A percentile compares a stretch with the other conserved stretches of the same genome.
These are phyloP conservation scores for Ophiocordyceps sinensis DNA, from an alignment of 2,329 filamentous ascomycete genomes.

Conservation along the genomic window DNA sequence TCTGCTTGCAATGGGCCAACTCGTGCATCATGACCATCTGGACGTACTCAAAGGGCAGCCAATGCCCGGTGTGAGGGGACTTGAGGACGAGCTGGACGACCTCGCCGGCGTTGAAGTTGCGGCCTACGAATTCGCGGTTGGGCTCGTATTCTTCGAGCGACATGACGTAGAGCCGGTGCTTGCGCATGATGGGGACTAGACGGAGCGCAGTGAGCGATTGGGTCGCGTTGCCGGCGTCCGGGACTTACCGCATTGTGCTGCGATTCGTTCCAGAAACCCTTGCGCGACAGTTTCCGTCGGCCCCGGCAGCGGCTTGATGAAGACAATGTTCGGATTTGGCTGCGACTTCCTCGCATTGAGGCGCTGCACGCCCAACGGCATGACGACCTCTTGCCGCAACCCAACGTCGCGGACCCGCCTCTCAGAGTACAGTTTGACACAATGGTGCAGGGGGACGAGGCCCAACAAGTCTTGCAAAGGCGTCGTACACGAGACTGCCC, in stretches of 20 bases:
- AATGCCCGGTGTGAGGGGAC: conserved; percentile 45
- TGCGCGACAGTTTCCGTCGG: conserved; percentile 46
- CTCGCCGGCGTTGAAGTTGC: conserved; percentile 84
- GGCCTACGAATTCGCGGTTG: conserved; percentile 71
- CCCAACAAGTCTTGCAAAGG: no score
- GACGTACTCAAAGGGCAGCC: conserved; percentile 72
- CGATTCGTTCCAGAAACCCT: conserved; percentile 61
- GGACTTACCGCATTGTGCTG: conserved; percentile 57
- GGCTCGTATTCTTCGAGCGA: conserved; percentile 69
- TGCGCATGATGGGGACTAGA: conserved; percentile 53
- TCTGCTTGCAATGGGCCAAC: conserved; percentile 76
- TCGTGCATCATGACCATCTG: conserved; percentile 97
- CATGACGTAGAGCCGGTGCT: conserved; percentile 48
- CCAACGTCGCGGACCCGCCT: no score
- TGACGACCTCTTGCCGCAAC: conserved; percentile 16
- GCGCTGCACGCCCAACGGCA: conserved; percentile 67
- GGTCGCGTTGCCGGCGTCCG: background rate
- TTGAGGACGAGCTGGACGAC: conserved; percentile 74
- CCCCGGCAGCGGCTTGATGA: conserved; percentile 67
- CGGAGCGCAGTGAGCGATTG: background rate
- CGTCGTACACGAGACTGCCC: no score
- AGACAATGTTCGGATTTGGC: conserved; percentile 66
- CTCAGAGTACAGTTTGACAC: no score
- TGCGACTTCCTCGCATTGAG: conserved; percentile 62
- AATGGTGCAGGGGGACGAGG: no score